Evolutionary conservation across 2,329 filamentous ascomycete species (phyloP).

Genomic region (Beauveria australis): DNA sequence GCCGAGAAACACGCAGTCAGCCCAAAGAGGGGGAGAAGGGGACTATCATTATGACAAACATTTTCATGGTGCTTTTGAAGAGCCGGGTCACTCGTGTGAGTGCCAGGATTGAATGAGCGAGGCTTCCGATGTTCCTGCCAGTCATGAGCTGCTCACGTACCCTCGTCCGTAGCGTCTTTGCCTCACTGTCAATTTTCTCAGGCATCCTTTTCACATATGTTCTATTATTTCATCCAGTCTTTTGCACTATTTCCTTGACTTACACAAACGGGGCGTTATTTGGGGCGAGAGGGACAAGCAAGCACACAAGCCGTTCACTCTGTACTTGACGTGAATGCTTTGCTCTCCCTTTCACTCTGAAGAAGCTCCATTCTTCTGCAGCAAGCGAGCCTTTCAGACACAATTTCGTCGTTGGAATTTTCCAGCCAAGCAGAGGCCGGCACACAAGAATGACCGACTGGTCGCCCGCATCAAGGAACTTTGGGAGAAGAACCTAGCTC

Average conservation of each 20-base stretch:
- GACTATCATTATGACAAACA: background rate
- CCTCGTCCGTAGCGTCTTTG: background rate
- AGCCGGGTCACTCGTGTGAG: background rate
- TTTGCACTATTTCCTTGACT: conserved; percentile 8
- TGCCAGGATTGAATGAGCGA: background rate
- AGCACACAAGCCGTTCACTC: background rate
- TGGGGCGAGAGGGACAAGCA: background rate
- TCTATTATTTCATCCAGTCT: background rate
- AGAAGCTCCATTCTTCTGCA: conserved; percentile 24
- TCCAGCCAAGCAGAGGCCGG: conserved; percentile 63
- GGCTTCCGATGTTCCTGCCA: background rate
- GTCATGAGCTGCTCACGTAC: background rate
- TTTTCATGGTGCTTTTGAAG: background rate
- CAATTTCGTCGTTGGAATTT: conserved; percentile 76
- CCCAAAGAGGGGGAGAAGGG: conserved; percentile 1
- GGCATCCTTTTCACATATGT: background rate
- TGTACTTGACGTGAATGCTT: background rate
- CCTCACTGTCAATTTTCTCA: background rate
- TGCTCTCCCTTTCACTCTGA: background rate
- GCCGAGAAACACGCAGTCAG: conserved; percentile 5
- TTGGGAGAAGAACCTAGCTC: conserved; percentile 66
- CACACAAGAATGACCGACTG: conserved; percentile 60
- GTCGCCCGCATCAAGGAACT: conserved; percentile 64
- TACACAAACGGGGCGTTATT: conserved; percentile 12
- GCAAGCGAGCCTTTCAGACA: conserved; percentile 68